Evolutionary conservation across 129 eudicot species (phyloP), one percentile per base, ranked within the genome.

Genomic region (Ambrosia artemisiifolia): DNA sequence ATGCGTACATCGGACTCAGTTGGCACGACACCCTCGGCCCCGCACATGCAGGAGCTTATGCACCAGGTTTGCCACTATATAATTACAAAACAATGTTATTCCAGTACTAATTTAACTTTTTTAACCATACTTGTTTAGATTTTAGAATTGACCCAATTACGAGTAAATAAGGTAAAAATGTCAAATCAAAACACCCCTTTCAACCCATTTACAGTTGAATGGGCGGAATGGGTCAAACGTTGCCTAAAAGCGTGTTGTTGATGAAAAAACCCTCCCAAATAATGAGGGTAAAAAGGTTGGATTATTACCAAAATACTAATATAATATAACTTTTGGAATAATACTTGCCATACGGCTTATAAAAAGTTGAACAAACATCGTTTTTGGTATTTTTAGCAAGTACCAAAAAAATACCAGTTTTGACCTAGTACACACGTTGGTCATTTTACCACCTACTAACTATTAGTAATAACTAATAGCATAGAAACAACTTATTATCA

Each of bases 381-480:
- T 7, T 53, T 55, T 55, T 5, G 13, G 14, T 18, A 32, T n/a
- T n/a, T n/a, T n/a, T n/a, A n/a, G n/a, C n/a, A n/a, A n/a, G n/a
- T n/a, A n/a, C n/a, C n/a, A n/a, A n/a, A n/a, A n/a, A n/a, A n/a
- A n/a, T n/a, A n/a, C n/a, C n/a, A n/a, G n/a, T n/a, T n/a, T n/a
- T n/a, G 11, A 30, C 11, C 55, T 18, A n/a, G 13, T 49, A 44
- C 55, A 13, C 55, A 49, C 13, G 19, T 19, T 49, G 10, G 18
- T 32, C 10, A 59, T 11, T 32, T 59, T 59, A 17, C 40, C 18
- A 59, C 42, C 35, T 60, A 24, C 19, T 60, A 60, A 4, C 20
- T 67, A 14, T 28, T 32, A n/a, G 73, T 68, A n/a, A 48, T 68
- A 32, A 68, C 33, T 68, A n/a, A 48, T 68, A 32, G 48, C 33